These are phyloP conservation scores for Rutstroemia sp. DNA, from an alignment of 2,329 filamentous ascomycete species.

Conservation along the genomic window DNA sequence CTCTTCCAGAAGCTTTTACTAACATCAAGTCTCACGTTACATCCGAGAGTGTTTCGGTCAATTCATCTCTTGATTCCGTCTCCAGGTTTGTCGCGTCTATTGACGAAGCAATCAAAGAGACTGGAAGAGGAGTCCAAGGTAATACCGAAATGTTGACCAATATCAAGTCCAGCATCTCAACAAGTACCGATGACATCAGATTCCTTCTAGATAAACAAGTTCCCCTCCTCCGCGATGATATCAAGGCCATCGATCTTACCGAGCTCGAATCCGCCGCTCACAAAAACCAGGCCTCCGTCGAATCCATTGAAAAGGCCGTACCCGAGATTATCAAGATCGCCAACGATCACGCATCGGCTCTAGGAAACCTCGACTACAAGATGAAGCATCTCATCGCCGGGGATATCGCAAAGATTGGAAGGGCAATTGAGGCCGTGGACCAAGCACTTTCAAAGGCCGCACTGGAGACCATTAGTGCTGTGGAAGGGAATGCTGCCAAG, in stretches of 20 bases:
- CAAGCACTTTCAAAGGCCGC: conserved; percentile 9
- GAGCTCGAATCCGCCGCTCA: conserved; percentile 1
- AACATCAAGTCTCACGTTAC: conserved; percentile 8
- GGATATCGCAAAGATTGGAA: conserved; percentile 11
- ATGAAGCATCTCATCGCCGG: conserved; percentile 8
- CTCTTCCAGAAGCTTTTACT: conserved; percentile 10
- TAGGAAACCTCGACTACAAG: conserved; percentile 8
- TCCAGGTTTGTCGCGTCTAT: conserved; percentile 9
- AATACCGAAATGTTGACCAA: conserved; percentile 11
- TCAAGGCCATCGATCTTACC: conserved; percentile 10
- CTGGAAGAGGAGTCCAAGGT: conserved; percentile 9
- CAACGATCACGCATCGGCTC: conserved; percentile 8
- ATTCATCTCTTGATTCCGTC: conserved; percentile 7
- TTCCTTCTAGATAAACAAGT: conserved; percentile 11
- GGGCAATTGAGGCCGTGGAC: conserved; percentile 8
- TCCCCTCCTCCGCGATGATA: conserved; percentile 12
- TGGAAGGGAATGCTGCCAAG: conserved; percentile 8
- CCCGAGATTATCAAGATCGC: conserved; percentile 7
- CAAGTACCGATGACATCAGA: conserved; percentile 11
- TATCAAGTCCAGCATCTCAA: conserved; percentile 8
- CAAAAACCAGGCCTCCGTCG: conserved; percentile 6
- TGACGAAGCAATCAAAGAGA: conserved; percentile 10
- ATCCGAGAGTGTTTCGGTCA: conserved; percentile 9
- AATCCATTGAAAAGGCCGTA: conserved; percentile 8
- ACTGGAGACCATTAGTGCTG: conserved; percentile 7